These are phyloP conservation scores for Cenococcum geophilum DNA, from an alignment of 495 filamentous ascomycete species.

Conservation along the genomic window DNA sequence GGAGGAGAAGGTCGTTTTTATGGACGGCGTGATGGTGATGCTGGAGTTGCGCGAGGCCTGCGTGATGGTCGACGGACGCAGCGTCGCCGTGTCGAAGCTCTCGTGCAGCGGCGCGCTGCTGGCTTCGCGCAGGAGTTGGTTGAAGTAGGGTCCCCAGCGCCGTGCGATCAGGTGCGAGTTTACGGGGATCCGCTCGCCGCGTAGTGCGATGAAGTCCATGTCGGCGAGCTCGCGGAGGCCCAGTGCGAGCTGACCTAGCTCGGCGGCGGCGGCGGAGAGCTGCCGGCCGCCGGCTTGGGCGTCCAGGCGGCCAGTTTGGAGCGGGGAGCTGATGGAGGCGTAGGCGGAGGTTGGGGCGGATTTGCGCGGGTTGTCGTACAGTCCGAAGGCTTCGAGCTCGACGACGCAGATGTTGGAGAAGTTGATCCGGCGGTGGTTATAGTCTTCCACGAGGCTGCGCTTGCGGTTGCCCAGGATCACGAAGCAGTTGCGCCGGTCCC, in stretches of 20 bases:
- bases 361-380: slow-evolving; percentile 87
- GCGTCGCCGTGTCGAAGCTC: slow-evolving; percentile 47
- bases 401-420: slow-evolving; percentile 95
- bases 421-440: slow-evolving; percentile 95
- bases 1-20: slow-evolving; percentile 57
- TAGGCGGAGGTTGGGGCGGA: slow-evolving; percentile 71
- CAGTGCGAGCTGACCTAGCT: slow-evolving; percentile 76
- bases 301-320: slow-evolving; percentile 13
- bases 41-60: slow-evolving; percentile 61
- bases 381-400: slow-evolving; percentile 90
- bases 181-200: slow-evolving; percentile 84
- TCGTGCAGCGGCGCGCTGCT: too few relatives aligned
- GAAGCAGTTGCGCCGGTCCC: slow-evolving; percentile 87
- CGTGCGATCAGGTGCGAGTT: slow-evolving; percentile 83
- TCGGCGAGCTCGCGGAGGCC: slow-evolving; percentile 80
- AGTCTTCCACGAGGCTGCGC: slow-evolving; percentile 92
- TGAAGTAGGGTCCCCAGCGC: slow-evolving; percentile 92
- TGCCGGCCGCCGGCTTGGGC: slow-evolving; percentile 61
- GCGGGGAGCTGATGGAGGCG: slow-evolving; percentile 68
- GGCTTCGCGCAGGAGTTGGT: too few relatives aligned
- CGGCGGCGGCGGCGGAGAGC: slow-evolving; percentile 64
- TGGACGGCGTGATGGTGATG: slow-evolving; percentile 74
- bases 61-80: slow-evolving; percentile 42
- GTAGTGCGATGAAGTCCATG: slow-evolving; percentile 90
- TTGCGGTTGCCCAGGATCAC: slow-evolving; percentile 91